phyloP scores from a whole-genome alignment of 805 yeast species.

The Lachancea sp. region DNA sequence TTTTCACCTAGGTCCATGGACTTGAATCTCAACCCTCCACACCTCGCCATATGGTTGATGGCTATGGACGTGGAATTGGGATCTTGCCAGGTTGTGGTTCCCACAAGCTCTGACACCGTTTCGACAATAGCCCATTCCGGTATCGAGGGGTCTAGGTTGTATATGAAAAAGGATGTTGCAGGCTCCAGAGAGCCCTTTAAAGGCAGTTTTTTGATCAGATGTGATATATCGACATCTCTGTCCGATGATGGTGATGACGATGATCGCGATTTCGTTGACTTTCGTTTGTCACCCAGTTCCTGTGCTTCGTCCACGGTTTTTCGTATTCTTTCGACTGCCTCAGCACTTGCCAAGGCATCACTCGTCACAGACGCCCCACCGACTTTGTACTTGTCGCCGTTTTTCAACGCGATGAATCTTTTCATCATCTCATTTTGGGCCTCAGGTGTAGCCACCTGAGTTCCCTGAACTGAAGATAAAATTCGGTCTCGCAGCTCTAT shows the following conservation, averaged over 20 bases:
- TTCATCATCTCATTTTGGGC: conserved; percentile 49
- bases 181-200: conserved; percentile 49
- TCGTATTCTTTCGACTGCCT: conserved; percentile 43
- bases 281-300: background rate
- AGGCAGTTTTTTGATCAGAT: conserved; percentile 56
- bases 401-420: conserved; percentile 50
- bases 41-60: conserved; percentile 23
- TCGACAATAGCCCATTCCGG: conserved; percentile 48
- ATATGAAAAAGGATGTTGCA: conserved; percentile 60
- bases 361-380: conserved; percentile 35
- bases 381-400: conserved; percentile 28
- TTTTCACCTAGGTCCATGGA: conserved; percentile 6
- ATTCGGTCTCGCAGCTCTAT: conserved; percentile 74
- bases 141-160: conserved; percentile 61
- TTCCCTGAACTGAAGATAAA: conserved; percentile 53
- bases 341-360: conserved; percentile 39
- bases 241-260: conserved; percentile 9
- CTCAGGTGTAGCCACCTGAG: conserved; percentile 32
- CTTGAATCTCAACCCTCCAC: conserved; percentile 25
- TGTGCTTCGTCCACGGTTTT: conserved; percentile 2
- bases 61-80: conserved; percentile 15
- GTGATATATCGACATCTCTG: conserved; percentile 39
- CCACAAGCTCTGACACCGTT: conserved; percentile 27
- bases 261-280: conserved; percentile 3
- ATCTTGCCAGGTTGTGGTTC: conserved; percentile 19